phyloP scores from a whole-genome alignment of 2,329 filamentous ascomycete species.

The Chalaropsis thielavioides region DNA sequence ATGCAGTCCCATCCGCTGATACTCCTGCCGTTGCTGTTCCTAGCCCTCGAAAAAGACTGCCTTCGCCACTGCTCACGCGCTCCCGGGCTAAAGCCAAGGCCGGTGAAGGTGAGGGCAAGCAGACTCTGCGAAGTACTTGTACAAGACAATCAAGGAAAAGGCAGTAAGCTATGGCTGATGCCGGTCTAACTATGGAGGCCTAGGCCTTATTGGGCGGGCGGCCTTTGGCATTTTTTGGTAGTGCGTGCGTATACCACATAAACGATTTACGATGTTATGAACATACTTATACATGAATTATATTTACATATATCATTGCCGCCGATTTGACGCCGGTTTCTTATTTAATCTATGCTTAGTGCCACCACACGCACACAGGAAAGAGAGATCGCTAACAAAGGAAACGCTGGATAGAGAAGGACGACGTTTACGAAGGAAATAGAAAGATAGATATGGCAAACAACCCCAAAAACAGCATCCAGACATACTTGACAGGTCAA shows the following conservation, averaged over 20 bases:
- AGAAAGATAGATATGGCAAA: not conserved
- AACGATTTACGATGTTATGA: constrained; percentile 10
- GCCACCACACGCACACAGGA: not conserved
- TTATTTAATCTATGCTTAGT: not conserved
- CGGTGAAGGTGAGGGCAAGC: not conserved
- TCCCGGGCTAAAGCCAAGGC: constrained; percentile 6
- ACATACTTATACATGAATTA: not conserved
- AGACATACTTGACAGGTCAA: not conserved
- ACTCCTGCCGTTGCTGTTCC: not conserved
- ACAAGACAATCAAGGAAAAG: not conserved
- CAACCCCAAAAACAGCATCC: not conserved
- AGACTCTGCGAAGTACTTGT: not conserved
- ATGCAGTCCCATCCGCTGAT: not conserved
- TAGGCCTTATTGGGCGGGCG: no score
- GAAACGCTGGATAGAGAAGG: not conserved
- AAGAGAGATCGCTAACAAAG: not conserved
- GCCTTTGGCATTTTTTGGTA: not conserved
- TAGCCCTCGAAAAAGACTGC: not conserved
- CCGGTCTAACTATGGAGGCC: no score
- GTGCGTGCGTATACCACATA: not conserved
- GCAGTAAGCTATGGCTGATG: not conserved
- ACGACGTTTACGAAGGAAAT: not conserved
- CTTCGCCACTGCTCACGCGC: constrained; percentile 11
- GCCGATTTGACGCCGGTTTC: no score
- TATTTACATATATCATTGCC: not conserved